A percentile compares a stretch with the other conserved stretches of the same genome.
These are phyloP conservation scores for Sedum album DNA, from an alignment of 164 flowering plant genomes.

Conservation along the genomic window DNA sequence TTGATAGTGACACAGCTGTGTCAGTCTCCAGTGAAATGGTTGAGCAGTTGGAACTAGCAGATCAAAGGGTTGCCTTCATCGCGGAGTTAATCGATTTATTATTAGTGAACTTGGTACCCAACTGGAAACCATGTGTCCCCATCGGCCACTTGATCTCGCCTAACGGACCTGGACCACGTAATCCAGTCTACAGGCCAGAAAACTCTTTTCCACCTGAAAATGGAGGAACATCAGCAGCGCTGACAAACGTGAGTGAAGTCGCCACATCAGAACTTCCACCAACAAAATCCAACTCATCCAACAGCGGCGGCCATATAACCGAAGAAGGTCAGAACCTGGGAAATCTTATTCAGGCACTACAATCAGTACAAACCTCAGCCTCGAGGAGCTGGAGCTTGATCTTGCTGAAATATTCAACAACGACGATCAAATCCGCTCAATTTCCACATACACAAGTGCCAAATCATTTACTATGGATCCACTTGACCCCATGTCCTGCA, in stretches of 20 bases:
- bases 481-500: constrained; percentile 11
- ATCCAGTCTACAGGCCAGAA: constrained; percentile 9
- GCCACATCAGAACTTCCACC: neutral
- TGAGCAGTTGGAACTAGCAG: too few relatives aligned
- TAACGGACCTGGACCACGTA: neutral
- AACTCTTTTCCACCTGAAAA: constrained; percentile 14
- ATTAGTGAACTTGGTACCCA: too few relatives aligned
- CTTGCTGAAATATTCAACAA: constrained; percentile 29
- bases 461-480: too few relatives aligned
- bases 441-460: constrained; percentile 14
- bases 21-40: too few relatives aligned
- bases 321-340: constrained; percentile 15
- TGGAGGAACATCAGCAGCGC: neutral
- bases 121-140: too few relatives aligned
- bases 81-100: constrained; percentile 22
- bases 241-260: neutral
- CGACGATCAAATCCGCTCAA: constrained; percentile 14
- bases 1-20: too few relatives aligned
- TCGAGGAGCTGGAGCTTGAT: constrained; percentile 31
- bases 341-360: constrained; percentile 15
- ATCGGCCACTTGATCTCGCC: too few relatives aligned
- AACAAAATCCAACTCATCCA: constrained; percentile 13
- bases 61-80: too few relatives aligned
- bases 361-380: constrained; percentile 18
- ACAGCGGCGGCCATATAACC: too few relatives aligned